Base-by-base conservation (phyloP, 2,329 filamentous ascomycete genomes). In the Harringtonia lauricola region DNA sequence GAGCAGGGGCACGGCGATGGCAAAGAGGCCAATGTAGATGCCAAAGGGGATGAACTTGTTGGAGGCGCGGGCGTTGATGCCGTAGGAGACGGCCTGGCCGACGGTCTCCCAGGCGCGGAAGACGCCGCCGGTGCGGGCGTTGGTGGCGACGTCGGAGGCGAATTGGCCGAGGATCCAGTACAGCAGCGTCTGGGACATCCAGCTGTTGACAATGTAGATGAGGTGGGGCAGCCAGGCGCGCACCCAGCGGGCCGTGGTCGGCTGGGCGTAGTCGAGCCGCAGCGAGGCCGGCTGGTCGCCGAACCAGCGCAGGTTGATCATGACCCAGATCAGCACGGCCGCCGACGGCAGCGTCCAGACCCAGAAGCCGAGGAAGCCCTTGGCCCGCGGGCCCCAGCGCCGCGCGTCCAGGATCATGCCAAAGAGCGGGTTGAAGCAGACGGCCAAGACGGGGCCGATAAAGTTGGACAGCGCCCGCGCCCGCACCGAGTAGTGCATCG, bases 41-140 rank as follows among this genome's bases (percentile, higher is more conserved):
- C 41, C 35, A 22, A 43, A 43, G 26, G 41, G 41, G 17, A 43
- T 36, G 33, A 37, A 37, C 39, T 41, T 34, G 39, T 41, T 41
- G 39, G 29, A 24, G 6, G 29, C 19, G 6, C 34, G 19, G 21
- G 39, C 12, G n/a, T 34, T 41, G 39, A 41, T 41, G 13, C 39
- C 39, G 30, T 41, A 41, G 4, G 39, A 41, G 17, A 41, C 21
- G 29, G 39, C 39, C 30, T 41, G 39, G 19, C 39, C 39, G 2
- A 34, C 30, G 13, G 39, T 41, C 30, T 41, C 39, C 39, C 39
- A 41, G 14, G 18, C 22, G 4, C 39, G 30, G 21, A 41, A 41
- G 7, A 41, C 39, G 14, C 39, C 39, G 30, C 39, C 39, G 2
- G 39, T 34, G 14, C 30, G 39, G 4, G 39, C 39, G 15, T 41